Evolutionary conservation across 164 flowering plant species (phyloP).

Genomic region (Macadamia integrifolia): DNA sequence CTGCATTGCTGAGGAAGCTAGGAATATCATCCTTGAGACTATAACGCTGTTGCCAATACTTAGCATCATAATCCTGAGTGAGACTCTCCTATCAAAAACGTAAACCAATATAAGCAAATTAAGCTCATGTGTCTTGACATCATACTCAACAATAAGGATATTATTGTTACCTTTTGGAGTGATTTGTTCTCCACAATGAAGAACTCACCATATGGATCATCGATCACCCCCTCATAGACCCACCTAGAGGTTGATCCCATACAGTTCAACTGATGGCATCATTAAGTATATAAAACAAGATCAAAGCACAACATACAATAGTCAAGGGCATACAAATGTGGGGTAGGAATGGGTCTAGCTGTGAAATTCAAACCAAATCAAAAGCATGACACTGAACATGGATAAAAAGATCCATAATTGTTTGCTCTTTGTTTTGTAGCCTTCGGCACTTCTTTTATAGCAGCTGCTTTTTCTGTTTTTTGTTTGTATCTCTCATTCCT

Average conservation of each 20-base stretch:
- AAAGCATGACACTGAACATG: neutral
- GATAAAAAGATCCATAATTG: neutral
- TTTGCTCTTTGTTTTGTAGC: too few species aligned
- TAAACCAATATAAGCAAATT: constrained; percentile 11
- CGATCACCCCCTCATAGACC: constrained; percentile 97
- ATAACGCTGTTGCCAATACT: constrained; percentile 91
- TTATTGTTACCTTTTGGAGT: constrained; percentile 68
- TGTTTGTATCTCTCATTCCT: too few species aligned
- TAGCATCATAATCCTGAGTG: constrained; percentile 84
- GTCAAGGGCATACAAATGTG: neutral
- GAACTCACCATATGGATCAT: constrained; percentile 96
- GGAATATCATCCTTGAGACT: constrained; percentile 94
- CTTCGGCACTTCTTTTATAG: too few species aligned
- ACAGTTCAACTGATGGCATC: constrained; percentile 7
- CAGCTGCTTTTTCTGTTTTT: too few species aligned
- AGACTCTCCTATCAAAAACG: constrained; percentile 71
- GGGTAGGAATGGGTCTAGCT: too few species aligned
- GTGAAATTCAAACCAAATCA: too few species aligned
- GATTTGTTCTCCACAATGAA: constrained; percentile 90
- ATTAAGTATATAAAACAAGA: neutral
- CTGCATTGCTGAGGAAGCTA: constrained; percentile 81
- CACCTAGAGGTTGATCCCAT: constrained; percentile 45
- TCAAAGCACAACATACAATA: constrained; percentile 5
- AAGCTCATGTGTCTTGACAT: neutral
- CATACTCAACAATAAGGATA: neutral